A percentile compares a stretch with the other conserved stretches of the same genome.
Evolutionary conservation across 2,329 filamentous ascomycete genomes (phyloP).

Genomic region (Cladosporium sp.): DNA sequence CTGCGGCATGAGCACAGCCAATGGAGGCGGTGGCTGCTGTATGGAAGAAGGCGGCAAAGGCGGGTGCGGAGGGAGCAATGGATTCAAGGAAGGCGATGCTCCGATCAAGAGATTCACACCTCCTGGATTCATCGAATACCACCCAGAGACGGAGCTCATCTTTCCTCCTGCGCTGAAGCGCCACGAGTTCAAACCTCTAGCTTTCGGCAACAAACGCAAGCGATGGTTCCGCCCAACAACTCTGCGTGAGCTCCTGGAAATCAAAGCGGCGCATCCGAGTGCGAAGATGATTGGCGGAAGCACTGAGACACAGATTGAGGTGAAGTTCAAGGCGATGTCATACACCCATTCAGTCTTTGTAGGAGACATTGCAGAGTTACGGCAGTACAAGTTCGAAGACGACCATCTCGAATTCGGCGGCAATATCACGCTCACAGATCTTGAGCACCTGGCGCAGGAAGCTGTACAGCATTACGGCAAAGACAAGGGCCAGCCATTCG

Average conservation of each 20-base stretch:
- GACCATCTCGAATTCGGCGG: slow-evolving; percentile 87
- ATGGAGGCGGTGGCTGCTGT: slow-evolving; percentile 66
- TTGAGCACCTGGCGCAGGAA: slow-evolving; percentile 78
- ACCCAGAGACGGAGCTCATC: slow-evolving; percentile 89
- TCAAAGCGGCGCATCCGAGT: slow-evolving; percentile 78
- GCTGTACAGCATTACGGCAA: slow-evolving; percentile 75
- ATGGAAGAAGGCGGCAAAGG: slow-evolving; percentile 58
- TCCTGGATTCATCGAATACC: slow-evolving; percentile 90
- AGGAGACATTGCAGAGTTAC: slow-evolving; percentile 84
- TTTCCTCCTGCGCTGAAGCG: slow-evolving; percentile 84
- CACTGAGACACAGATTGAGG: slow-evolving; percentile 96
- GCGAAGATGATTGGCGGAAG: slow-evolving; percentile 95
- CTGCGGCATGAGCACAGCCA: slow-evolving; percentile 54
- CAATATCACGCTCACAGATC: slow-evolving; percentile 86
- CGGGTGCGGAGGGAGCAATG: slow-evolving; percentile 58
- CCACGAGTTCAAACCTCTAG: slow-evolving; percentile 74
- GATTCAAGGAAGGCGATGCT: slow-evolving; percentile 37
- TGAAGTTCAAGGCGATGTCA: slow-evolving; percentile 93
- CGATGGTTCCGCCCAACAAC: slow-evolving; percentile 89
- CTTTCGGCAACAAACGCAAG: slow-evolving; percentile 92
- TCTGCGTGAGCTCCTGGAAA: slow-evolving; percentile 79
- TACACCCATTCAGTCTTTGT: slow-evolving; percentile 89
- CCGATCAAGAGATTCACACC: slow-evolving; percentile 66
- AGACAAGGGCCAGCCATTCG: slow-evolving; percentile 70
- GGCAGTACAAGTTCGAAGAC: slow-evolving; percentile 74